These are phyloP conservation scores for Naegleria lovaniensis DNA, from an alignment of 208 protist species.

Conservation along the genomic window DNA sequence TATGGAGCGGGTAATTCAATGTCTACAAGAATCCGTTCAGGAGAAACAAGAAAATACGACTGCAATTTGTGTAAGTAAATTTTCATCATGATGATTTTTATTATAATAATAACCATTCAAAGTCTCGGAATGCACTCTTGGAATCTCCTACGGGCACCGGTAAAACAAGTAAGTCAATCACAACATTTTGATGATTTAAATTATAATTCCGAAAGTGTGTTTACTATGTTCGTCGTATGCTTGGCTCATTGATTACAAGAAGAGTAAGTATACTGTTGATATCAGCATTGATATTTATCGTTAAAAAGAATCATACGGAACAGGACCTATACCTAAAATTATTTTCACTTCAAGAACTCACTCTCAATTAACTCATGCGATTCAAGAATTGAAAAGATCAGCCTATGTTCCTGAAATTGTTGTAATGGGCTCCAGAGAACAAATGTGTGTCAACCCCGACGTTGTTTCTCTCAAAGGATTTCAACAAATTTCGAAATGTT, in stretches of 20 bases:
- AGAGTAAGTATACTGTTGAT: neutral
- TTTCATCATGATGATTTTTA: neutral
- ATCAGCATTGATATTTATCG: neutral
- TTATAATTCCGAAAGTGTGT: constrained; percentile 38
- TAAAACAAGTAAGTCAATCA: constrained; percentile 50
- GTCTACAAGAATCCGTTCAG: neutral
- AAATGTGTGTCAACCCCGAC: constrained; percentile 82
- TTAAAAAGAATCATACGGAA: neutral
- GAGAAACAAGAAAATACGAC: neutral
- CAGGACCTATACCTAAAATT: constrained; percentile 43
- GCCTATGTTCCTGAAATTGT: constrained; percentile 70
- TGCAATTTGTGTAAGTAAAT: neutral
- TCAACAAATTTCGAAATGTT: constrained; percentile 31
- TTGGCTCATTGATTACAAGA: constrained; percentile 42
- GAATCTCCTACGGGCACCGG: constrained; percentile 70
- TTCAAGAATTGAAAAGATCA: constrained; percentile 79
- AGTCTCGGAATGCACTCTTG: constrained; percentile 53
- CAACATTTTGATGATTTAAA: no score
- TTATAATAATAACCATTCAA: neutral
- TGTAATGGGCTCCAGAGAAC: constrained; percentile 83
- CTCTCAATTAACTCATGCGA: constrained; percentile 85
- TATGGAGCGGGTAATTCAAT: constrained; percentile 67
- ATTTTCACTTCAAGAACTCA: constrained; percentile 92
- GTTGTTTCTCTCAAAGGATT: constrained; percentile 31
- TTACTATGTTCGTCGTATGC: constrained; percentile 58